Percentiles rank a stretch among this genome's conserved stretches.
Conservation (phyloP, 2,329 filamentous ascomycete species). For the Colletotrichum simmondsii region DNA sequence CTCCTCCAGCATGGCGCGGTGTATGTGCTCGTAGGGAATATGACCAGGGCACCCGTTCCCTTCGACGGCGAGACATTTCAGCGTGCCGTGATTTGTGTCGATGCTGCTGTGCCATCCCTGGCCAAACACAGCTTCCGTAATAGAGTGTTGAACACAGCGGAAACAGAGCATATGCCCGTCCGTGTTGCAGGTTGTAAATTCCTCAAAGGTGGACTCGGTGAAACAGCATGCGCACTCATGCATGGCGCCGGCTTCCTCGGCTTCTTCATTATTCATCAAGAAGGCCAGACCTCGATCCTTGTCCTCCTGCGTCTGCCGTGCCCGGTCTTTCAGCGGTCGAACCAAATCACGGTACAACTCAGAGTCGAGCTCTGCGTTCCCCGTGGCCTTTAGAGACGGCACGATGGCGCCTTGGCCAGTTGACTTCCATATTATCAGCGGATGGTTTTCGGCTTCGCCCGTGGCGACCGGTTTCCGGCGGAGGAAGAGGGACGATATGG, state of each 20-base stretch:
- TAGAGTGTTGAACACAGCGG: slow-evolving; percentile 82
- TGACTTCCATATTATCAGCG: slow-evolving; percentile 70
- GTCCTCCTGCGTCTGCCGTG: slow-evolving; percentile 55
- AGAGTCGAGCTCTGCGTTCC: slow-evolving; percentile 71
- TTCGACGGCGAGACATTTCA: slow-evolving; percentile 85
- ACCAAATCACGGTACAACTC: slow-evolving; percentile 71
- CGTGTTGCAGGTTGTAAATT: slow-evolving; percentile 76
- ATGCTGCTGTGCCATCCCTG: slow-evolving; percentile 91
- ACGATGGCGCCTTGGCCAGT: slow-evolving; percentile 62
- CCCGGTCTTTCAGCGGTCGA: slow-evolving; percentile 59
- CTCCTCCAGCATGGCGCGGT: slow-evolving; percentile 76
- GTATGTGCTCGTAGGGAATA: slow-evolving; percentile 76
- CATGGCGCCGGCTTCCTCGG: slow-evolving; percentile 64
- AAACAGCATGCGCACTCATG: slow-evolving; percentile 86
- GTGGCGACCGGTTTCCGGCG: slow-evolving; percentile 68
- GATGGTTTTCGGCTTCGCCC: slow-evolving; percentile 68
- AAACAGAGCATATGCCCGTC: slow-evolving; percentile 82
- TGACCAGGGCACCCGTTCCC: slow-evolving; percentile 78
- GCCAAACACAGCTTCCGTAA: slow-evolving; percentile 90
- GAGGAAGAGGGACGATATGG: slow-evolving; percentile 76
- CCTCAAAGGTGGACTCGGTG: slow-evolving; percentile 75
- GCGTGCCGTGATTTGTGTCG: slow-evolving; percentile 75
- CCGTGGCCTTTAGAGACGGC: slow-evolving; percentile 74
- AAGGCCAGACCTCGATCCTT: slow-evolving; percentile 65
- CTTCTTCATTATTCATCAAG: slow-evolving; percentile 67